Conservation (phyloP, 345 rosid species). For the Eucalyptus cloeziana region DNA sequence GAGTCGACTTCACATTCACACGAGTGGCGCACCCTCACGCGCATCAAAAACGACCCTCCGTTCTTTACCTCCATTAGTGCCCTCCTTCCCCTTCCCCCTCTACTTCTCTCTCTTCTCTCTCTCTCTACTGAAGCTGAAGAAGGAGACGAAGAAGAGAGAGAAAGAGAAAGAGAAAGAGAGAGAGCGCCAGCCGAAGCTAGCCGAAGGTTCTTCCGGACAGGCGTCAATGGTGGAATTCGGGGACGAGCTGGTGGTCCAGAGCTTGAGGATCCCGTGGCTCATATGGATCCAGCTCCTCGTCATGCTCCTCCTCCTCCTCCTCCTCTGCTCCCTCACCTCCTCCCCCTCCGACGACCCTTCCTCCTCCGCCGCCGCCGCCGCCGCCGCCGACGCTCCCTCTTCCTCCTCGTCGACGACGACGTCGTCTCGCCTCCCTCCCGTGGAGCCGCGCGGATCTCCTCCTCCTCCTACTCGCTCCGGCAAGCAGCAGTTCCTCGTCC, state of each 20-base stretch:
- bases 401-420: constrained; percentile 5
- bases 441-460: neutral
- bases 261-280: constrained; percentile 59
- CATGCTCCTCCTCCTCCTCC: constrained; percentile 54
- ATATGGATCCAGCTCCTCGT: constrained; percentile 71
- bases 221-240: constrained; percentile 34
- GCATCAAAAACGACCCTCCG: neutral
- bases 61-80: neutral
- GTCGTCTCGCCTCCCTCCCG: neutral
- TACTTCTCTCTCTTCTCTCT: neutral
- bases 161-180: neutral
- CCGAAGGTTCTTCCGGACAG: neutral
- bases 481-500: neutral
- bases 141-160: neutral
- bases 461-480: neutral
- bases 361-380: neutral
- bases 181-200: neutral
- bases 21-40: neutral
- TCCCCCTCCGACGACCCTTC: neutral
- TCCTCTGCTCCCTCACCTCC: constrained; percentile 33
- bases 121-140: neutral
- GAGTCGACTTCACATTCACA: neutral
- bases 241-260: constrained; percentile 39
- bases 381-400: neutral
- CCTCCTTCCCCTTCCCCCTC: neutral